A percentile compares a stretch with the other conserved stretches of the same genome.
phyloP scores from a whole-genome alignment of 805 yeast genomes.

The Lipomyces kockii region DNA sequence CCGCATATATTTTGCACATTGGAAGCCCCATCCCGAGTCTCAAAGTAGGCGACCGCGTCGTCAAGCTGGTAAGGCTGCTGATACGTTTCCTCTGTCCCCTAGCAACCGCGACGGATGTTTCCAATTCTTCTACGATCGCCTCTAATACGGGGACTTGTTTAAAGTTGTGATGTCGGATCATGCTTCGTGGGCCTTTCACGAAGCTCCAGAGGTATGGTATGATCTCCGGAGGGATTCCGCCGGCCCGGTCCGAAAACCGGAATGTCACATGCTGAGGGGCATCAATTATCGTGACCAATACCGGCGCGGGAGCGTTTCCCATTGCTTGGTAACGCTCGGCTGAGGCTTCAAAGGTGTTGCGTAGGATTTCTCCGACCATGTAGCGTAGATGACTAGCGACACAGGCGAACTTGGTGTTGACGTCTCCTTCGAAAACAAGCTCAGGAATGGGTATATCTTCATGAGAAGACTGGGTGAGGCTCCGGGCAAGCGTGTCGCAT shows the following conservation, averaged over 20 bases:
- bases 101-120: slow-evolving; percentile 23
- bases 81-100: slow-evolving; percentile 59
- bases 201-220: slow-evolving; percentile 82
- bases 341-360: slow-evolving; percentile 86
- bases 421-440: slow-evolving; percentile 73
- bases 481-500: slow-evolving; percentile 59
- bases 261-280: slow-evolving; percentile 70
- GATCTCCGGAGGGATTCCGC: slow-evolving; percentile 71
- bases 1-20: slow-evolving; percentile 83
- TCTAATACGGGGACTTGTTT: slow-evolving; percentile 43
- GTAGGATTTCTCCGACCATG: slow-evolving; percentile 80
- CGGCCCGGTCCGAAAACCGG: slow-evolving; percentile 87
- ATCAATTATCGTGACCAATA: slow-evolving; percentile 73
- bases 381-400: slow-evolving; percentile 86
- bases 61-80: slow-evolving; percentile 66
- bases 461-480: slow-evolving; percentile 56
- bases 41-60: slow-evolving; percentile 72
- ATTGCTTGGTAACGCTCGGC: slow-evolving; percentile 52
- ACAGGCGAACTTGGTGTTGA: slow-evolving; percentile 70
- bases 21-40: slow-evolving; percentile 90
- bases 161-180: slow-evolving; percentile 42
- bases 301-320: slow-evolving; percentile 49
- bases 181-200: slow-evolving; percentile 41
- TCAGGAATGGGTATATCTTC: slow-evolving; percentile 71
- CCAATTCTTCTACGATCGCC: slow-evolving; percentile 43